phyloP scores from a whole-genome alignment of 208 protist genomes.

The Leishmania braziliensis region DNA sequence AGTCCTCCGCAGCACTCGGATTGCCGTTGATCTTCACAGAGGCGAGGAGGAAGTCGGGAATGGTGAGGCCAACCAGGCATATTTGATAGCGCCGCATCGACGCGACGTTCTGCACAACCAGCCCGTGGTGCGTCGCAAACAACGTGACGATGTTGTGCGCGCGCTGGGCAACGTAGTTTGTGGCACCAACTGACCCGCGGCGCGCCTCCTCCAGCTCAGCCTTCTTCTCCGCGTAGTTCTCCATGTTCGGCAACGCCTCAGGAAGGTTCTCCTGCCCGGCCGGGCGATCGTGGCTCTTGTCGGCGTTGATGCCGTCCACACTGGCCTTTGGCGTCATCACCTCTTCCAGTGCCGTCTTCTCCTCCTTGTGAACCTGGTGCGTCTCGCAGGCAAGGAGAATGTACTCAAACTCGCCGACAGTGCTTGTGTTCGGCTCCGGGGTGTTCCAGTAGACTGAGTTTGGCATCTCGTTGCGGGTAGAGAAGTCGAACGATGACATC shows the following conservation, averaged over 20 bases:
- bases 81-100: conserved; percentile 83
- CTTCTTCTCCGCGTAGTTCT: conserved; percentile 75
- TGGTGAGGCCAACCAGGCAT: conserved; percentile 89
- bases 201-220: conserved; percentile 37
- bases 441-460: conserved; percentile 90
- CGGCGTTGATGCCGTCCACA: background rate
- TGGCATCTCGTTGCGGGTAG: conserved; percentile 64
- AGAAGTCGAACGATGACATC: conserved; percentile 81
- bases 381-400: conserved; percentile 91
- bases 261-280: conserved; percentile 52
- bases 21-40: conserved; percentile 85
- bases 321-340: conserved; percentile 7
- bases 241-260: conserved; percentile 81
- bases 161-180: conserved; percentile 62
- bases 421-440: conserved; percentile 82
- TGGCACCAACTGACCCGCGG: conserved; percentile 53
- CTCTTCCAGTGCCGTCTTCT: conserved; percentile 8
- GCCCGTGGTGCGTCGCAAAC: conserved; percentile 79
- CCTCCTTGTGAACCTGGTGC: conserved; percentile 51
- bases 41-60: conserved; percentile 91
- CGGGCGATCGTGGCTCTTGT: conserved; percentile 18
- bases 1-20: conserved; percentile 78
- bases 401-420: conserved; percentile 85
- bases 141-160: conserved; percentile 88
- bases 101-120: conserved; percentile 85